Evolutionary conservation across 441 rosid species (phyloP), one percentile per base, ranked within the genome.

Genomic region (Gossypium aridum): DNA sequence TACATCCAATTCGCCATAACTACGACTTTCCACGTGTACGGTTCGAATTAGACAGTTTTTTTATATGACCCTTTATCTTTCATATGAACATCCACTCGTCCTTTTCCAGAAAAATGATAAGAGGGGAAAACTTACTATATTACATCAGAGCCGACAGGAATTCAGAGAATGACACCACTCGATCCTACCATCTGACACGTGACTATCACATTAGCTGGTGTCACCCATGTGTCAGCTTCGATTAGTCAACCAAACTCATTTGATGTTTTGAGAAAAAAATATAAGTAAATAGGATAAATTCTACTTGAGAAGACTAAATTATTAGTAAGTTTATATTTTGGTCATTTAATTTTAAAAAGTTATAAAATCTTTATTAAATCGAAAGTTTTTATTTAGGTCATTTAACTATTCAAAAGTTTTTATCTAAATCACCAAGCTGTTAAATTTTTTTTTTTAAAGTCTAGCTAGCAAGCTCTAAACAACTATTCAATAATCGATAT

Each of bases 121-220:
- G 17, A n/a, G 43, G 7, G 20, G 3, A 10, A 22, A 45, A 66
- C 63, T 22, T 3, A n/a, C 56, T 45, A 47, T 37, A 7, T 45
- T 22, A 13, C 2, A 2, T 6, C 22, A 31, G 8, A 16, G 51
- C 70, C 77, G 85, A 79, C 83, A 79, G 16, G 73, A 75, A 77
- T 73, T 77, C 81, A 81, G 80, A 81, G 39, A 79, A 76, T 73
- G 75, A 54, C 83, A 69, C 78, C 83, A 75, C 14, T 2, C 1
- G 79, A 51, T 31, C 77, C 62, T 71, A 25, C 39, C 0, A 4
- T 1, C 16, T 12, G 70, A 73, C 63, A 22, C 16, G 16, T 59
- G 63, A 59, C 63, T 59, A 5, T 59, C 63, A 23, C 28, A 59
- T 22, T 16, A 3, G 31, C 5, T 59, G 4, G 31, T n/a, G 63